Evolutionary conservation across 2,329 filamentous ascomycete genomes (phyloP), one percentile per base, ranked within the genome.

Genomic region (Alternaria metachromatica): DNA sequence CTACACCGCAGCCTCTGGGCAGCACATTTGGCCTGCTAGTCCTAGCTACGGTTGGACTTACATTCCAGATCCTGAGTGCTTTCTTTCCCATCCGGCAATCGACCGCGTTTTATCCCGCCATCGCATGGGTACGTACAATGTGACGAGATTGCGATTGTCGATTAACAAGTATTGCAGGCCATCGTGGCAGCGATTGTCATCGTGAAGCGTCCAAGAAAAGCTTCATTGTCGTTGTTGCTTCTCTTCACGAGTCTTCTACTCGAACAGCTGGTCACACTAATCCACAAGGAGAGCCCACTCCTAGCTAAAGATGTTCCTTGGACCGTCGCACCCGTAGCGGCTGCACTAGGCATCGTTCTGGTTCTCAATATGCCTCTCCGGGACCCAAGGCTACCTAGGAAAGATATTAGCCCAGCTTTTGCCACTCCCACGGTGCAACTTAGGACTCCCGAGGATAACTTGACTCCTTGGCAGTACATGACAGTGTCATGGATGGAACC

Each of bases 381-480:
- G 21, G 86, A 92, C 62, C 87, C 88, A 0, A 74, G 75, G 1
- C 74, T 90, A 5, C 81, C 85, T 20, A 81, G 76, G 4, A 78
- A 85, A 9, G 86, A 85, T 1, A 92, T 94, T 60, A 88, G 89
- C 55, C 79, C 81, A 15, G 83, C 87, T 2, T 88, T 86, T 57
- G 81, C 84, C 18, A 67, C 80, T 5, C 88, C 92, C 1, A 89
- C 85, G 0, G 84, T 81, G 3, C 78, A 84, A 3, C 81, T 92
- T n/a, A 90, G 93, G 28, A 89, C 86, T 51, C 90, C 94, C 0
- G 94, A 97, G 77, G 94, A 97, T 70, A 89, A 91, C 66, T 78
- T 97, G 23, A 91, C 86, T 0, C 83, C 94, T 1, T 94, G 92
- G 87, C 91, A 94, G 69, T 97, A 93, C 80, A 91, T 95, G 87